Base-by-base conservation (phyloP, 495 filamentous ascomycete species). In the Parmelia sp. region DNA sequence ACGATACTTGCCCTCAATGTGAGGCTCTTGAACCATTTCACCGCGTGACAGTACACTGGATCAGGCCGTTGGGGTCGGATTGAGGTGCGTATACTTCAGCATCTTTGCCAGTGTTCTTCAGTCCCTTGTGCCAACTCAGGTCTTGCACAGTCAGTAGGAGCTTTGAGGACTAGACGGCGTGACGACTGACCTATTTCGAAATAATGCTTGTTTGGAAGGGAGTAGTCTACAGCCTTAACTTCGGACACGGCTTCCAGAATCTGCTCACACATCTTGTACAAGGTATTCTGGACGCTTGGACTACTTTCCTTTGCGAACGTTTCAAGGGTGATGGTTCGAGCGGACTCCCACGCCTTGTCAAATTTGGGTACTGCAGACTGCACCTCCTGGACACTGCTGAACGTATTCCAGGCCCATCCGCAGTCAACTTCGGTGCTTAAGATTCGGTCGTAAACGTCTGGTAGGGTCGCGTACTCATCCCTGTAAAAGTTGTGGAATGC, bases 161-260 rank as follows among this genome's bases (percentile, higher is more conserved):
- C 29, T 47, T 19, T 27, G 29, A 25, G 17, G 29, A 21, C n/a
- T 12, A 60, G 44, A 15, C 36, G 44, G 25, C 57, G 7, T 27
- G 37, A 49, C 23, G 58, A 81, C 88, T 78, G 80, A 96, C 92
- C 88, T 78, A 97, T 88, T 75, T 97, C 94, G 72, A 97, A 98
- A 78, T 96, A 98, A 75, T 98, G 94, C 79, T 96, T 97, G 78
- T 98, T 98, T 27, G 94, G 94, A 72, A 98, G 79, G 17, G 86
- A 82, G 72, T 96, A 97, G 68, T 87, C 84, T 44, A 92, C 89
- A 17, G 83, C 78, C 49, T 89, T 85, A 14, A 91, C 82, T 74
- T 86, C 78, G 36, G 90, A 85, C 61, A 82, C 91, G 33, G 79
- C 84, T 23, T 80, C 89, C 67, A 98, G 79, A 68, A 98, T 96